Evolutionary conservation across 176 grass and related monocot species (phyloP).

Genomic region (Metroxylon sagu): DNA sequence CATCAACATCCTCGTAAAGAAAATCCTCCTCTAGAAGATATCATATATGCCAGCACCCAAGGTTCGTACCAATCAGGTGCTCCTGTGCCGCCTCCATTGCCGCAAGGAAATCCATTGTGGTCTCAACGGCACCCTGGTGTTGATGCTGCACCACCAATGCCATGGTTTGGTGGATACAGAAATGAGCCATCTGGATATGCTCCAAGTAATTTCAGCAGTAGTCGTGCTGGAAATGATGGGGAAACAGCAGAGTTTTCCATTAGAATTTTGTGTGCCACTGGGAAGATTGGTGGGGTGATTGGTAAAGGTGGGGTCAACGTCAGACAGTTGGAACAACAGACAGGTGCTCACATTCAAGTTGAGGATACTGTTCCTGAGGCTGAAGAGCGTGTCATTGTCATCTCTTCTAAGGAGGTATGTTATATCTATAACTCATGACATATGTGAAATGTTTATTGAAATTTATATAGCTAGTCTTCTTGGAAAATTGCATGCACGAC

Average conservation of each 20-base stretch:
- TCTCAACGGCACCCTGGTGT: conserved; percentile 31
- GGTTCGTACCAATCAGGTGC: conserved; percentile 30
- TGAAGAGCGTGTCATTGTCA: conserved; percentile 67
- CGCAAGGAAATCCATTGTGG: conserved; percentile 37
- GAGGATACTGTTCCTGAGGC: conserved; percentile 59
- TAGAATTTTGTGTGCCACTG: conserved; percentile 67
- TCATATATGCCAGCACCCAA: conserved; percentile 83
- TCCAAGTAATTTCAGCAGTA: conserved; percentile 25
- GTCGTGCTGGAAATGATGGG: not conserved
- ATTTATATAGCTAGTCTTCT: too few relatives aligned
- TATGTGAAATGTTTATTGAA: too few relatives aligned
- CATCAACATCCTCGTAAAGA: conserved; percentile 88
- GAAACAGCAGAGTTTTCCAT: conserved; percentile 53
- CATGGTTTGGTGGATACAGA: conserved; percentile 57
- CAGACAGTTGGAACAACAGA: conserved; percentile 74
- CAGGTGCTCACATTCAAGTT: conserved; percentile 73
- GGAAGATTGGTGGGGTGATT: conserved; percentile 78
- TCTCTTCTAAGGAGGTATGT: conserved; percentile 89
- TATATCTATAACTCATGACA: conserved; percentile 17
- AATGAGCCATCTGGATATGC: conserved; percentile 39
- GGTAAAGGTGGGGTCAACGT: conserved; percentile 78
- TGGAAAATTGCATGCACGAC: too few relatives aligned
- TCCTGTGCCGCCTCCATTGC: conserved; percentile 27
- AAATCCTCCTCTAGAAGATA: conserved; percentile 77
- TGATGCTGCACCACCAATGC: conserved; percentile 29